Conservation (phyloP, 208 protist species). For the Acanthamoeba lenticulata region DNA sequence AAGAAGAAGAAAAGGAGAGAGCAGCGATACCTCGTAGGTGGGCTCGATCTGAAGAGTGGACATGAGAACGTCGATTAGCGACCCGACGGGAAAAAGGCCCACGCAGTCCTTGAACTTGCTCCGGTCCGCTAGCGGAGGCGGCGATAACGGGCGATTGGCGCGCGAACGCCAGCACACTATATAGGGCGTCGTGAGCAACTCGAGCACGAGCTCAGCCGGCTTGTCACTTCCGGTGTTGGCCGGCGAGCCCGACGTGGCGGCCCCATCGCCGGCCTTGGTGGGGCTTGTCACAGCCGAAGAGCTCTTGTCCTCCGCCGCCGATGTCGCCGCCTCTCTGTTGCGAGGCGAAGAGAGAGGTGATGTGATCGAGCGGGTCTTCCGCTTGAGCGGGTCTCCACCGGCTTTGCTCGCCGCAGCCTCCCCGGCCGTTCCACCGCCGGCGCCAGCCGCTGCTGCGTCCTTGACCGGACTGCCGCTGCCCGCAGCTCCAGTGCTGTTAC, state of each 20-base stretch:
- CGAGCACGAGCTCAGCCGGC: background rate
- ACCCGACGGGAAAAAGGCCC: background rate
- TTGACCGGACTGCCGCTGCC: background rate
- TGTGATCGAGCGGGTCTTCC: background rate
- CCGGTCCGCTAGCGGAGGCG: background rate
- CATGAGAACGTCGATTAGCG: slow-evolving; percentile 5
- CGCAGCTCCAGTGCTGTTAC: background rate
- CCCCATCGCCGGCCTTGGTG: background rate
- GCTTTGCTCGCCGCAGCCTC: background rate
- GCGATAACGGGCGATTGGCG: background rate
- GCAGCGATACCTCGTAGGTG: background rate
- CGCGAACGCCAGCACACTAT: slow-evolving; percentile 1
- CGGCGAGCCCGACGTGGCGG: background rate
- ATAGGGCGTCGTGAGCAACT: background rate
- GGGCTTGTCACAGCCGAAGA: background rate
- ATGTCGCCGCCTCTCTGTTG: background rate
- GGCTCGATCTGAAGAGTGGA: slow-evolving; percentile 13
- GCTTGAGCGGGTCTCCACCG: background rate
- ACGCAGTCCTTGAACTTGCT: background rate
- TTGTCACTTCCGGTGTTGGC: background rate
- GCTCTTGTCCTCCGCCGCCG: too few species aligned
- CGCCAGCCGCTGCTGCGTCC: too few species aligned
- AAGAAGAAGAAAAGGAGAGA: background rate
- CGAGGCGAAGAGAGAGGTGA: background rate
- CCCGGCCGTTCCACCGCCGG: too few species aligned